Evolutionary conservation across 208 protist species (phyloP).

Genomic region (Trypanosoma caninum): DNA sequence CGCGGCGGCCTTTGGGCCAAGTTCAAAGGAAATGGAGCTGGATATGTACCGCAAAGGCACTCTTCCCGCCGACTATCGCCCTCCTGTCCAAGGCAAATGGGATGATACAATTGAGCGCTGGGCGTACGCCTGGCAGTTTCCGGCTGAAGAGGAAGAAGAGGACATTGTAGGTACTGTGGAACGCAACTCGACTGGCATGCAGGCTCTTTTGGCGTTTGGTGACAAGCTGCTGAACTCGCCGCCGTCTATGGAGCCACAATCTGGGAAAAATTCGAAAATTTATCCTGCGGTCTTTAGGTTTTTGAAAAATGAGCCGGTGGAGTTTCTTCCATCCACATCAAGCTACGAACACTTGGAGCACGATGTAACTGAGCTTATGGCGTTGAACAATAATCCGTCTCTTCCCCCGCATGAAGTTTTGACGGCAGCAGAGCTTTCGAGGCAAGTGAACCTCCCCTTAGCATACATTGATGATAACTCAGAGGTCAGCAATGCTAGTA

Average conservation of each 20-base stretch:
- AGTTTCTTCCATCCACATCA: not conserved
- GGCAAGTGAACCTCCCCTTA: constrained; percentile 52
- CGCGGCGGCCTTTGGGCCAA: constrained; percentile 64
- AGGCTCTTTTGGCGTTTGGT: constrained; percentile 57
- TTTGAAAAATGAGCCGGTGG: not conserved
- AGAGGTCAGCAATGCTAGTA: constrained; percentile 69
- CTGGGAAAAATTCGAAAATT: constrained; percentile 35
- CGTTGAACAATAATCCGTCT: not conserved
- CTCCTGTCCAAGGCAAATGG: constrained; percentile 83
- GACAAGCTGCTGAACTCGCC: constrained; percentile 36
- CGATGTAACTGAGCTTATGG: constrained; percentile 20
- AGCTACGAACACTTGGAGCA: constrained; percentile 53
- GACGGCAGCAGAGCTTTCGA: constrained; percentile 46
- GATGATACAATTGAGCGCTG: constrained; percentile 91
- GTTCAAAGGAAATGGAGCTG: constrained; percentile 80
- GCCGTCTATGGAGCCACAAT: constrained; percentile 32
- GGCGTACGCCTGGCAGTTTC: constrained; percentile 91
- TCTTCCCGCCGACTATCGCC: constrained; percentile 80
- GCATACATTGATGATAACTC: constrained; percentile 87
- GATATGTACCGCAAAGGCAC: constrained; percentile 73
- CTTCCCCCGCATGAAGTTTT: constrained; percentile 1
- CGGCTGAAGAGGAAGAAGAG: constrained; percentile 73
- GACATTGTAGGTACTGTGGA: constrained; percentile 45
- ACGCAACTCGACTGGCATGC: constrained; percentile 53
- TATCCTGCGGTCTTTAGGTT: constrained; percentile 27